Base-by-base conservation (phyloP, 352 stramenopile species). In the Phytophthora hybrid region DNA sequence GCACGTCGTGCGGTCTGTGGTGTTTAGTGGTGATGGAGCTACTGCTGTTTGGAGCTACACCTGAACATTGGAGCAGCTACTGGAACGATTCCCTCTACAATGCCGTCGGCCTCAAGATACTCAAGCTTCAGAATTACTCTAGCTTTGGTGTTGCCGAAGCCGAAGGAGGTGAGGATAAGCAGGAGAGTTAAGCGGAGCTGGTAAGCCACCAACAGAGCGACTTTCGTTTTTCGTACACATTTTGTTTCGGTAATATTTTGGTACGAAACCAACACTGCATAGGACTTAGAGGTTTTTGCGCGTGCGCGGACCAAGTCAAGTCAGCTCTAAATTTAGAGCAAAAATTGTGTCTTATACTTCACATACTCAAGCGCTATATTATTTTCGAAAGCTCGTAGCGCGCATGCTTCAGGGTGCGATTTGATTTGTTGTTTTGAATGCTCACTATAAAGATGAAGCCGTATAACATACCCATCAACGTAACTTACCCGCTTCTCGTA, bases 1-100 rank as follows among this genome's bases (percentile, higher is more conserved):
- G 56, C 56, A 16, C 32, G 6, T 64, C 41, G 4, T 56, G 58
- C 21, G 58, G 58, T 4, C 23, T 64, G 16, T 64, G 39, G 58
- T 64, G 58, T 19, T 55, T 64, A 16, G 58, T 64, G 23, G 58
- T 64, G 23, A 29, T 56, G 5, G 58, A 64, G 21, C 41, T 64
- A 39, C 41, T 64, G 4, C 18, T 56, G 23, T 55, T 55, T 44
- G 41, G 41, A 8, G 58, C 58, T n/a, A 64, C 16, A 18, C 41
- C 58, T 4, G 26, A 31, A 13, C 39, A n/a, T 23, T 64, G 58
- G 58, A 56, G 26, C 6, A 29, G 53, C n/a, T 64, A 64, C 23
- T 64, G 58, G 41, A 64, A 18, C 19, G 39, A 64, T 44, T 55
- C 41, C 7, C 41, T 64, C 5, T 56, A 64, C 26, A 13, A 46